A percentile compares a stretch with the other conserved stretches of the same genome.
Evolutionary conservation across 345 rosid genomes (phyloP).

Genomic region (Kernera saxatilis): DNA sequence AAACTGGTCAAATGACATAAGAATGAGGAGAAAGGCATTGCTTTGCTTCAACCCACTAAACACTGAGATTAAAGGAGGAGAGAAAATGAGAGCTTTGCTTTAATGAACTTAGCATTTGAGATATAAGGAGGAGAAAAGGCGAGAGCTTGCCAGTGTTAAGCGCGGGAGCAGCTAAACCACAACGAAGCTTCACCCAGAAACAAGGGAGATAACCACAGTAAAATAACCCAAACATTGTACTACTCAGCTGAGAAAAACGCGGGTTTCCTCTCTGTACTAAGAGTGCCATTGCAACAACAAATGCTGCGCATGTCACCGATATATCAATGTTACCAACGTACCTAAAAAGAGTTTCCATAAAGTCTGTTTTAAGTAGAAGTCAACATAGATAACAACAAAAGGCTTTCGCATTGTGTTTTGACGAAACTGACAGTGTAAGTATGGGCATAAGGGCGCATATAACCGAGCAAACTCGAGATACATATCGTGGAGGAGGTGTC

Average conservation of each 20-base stretch:
- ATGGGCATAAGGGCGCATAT: slow-evolving; percentile 80
- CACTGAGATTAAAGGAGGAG: background rate
- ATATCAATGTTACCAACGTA: slow-evolving; percentile 81
- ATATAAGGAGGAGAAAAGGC: background rate
- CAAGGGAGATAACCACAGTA: slow-evolving; percentile 92
- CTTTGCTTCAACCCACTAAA: background rate
- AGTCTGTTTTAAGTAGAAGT: background rate
- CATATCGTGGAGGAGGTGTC: slow-evolving; percentile 96
- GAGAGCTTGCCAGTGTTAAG: slow-evolving; percentile 65
- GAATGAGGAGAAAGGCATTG: background rate
- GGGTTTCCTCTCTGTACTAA: slow-evolving; percentile 86
- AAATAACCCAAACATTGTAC: slow-evolving; percentile 84
- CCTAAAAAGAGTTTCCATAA: slow-evolving; percentile 37
- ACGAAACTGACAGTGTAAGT: slow-evolving; percentile 64
- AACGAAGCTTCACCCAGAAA: slow-evolving; percentile 92
- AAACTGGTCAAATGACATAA: background rate
- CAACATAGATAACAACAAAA: background rate
- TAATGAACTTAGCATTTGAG: too few relatives aligned
- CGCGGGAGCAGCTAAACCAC: slow-evolving; percentile 77
- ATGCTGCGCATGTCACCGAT: slow-evolving; percentile 74
- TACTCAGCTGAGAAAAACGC: slow-evolving; percentile 88
- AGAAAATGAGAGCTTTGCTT: background rate
- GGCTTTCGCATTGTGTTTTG: background rate
- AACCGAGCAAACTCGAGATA: slow-evolving; percentile 78
- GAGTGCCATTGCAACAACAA: slow-evolving; percentile 71